Evolutionary conservation across 2,329 filamentous ascomycete species (phyloP).

Genomic region (Penicillium crustosum): DNA sequence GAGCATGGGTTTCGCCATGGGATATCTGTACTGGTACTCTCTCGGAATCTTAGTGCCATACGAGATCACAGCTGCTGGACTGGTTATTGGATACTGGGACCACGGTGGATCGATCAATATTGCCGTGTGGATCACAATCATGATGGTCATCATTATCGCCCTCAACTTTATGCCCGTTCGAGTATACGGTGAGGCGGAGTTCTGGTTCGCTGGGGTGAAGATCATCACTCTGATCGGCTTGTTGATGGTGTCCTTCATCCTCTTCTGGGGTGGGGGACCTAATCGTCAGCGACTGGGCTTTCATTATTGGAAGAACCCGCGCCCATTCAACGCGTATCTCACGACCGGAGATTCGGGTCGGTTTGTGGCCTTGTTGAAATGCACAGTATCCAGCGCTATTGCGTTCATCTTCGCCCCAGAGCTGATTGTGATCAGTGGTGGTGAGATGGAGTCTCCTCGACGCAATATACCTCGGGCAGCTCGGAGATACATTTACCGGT

Average conservation of each 20-base stretch:
- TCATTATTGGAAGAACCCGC: slow-evolving; percentile 52
- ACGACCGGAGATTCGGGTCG: slow-evolving; percentile 49
- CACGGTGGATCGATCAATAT: slow-evolving; percentile 40
- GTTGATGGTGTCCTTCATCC: slow-evolving; percentile 53
- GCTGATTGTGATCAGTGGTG: slow-evolving; percentile 56
- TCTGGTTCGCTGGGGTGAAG: slow-evolving; percentile 55
- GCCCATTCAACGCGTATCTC: slow-evolving; percentile 52
- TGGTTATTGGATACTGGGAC: slow-evolving; percentile 66
- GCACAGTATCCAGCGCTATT: slow-evolving; percentile 53
- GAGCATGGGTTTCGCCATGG: slow-evolving; percentile 45
- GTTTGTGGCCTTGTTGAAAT: slow-evolving; percentile 54
- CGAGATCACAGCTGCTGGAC: slow-evolving; percentile 65
- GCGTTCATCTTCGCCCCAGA: slow-evolving; percentile 58
- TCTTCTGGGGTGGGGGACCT: slow-evolving; percentile 59
- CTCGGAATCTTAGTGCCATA: slow-evolving; percentile 51
- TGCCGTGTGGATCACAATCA: slow-evolving; percentile 55
- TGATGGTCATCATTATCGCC: slow-evolving; percentile 58
- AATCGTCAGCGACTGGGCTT: slow-evolving; percentile 52
- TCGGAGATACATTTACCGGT: slow-evolving; percentile 60
- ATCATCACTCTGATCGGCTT: slow-evolving; percentile 54
- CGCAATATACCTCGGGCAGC: slow-evolving; percentile 60
- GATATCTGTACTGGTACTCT: slow-evolving; percentile 51
- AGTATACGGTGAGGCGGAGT: slow-evolving; percentile 56
- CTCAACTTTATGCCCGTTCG: slow-evolving; percentile 51
- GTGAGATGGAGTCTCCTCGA: slow-evolving; percentile 60